These are phyloP conservation scores for Fusarium armeniacum DNA, from an alignment of 2,329 filamentous ascomycete species.

Conservation along the genomic window DNA sequence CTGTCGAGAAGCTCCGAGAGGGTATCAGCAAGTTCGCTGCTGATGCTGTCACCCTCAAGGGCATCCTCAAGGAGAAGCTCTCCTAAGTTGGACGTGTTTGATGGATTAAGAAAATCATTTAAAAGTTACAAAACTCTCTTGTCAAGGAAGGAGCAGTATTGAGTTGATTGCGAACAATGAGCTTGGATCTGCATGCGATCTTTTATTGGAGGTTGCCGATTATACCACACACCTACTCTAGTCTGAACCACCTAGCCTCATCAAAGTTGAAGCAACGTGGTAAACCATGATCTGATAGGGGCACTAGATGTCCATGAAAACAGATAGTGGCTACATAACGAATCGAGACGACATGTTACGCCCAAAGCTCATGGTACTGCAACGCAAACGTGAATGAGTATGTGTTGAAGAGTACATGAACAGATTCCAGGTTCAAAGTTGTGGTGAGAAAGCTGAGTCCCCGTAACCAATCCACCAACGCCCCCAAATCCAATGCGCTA, in stretches of 20 bases:
- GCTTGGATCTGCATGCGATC: slow-evolving; percentile 18
- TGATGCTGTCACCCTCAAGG: slow-evolving; percentile 94
- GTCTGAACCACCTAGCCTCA: slow-evolving; percentile 11
- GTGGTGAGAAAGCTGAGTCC: slow-evolving; percentile 9
- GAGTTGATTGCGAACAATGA: slow-evolving; percentile 23
- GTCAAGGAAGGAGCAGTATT: slow-evolving; percentile 13
- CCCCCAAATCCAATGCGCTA: slow-evolving; percentile 24
- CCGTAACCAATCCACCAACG: slow-evolving; percentile 29
- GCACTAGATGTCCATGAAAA: slow-evolving; percentile 5
- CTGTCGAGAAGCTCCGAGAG: slow-evolving; percentile 98
- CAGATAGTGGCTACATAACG: slow-evolving; percentile 31
- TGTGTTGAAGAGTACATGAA: neutral
- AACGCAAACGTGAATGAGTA: slow-evolving; percentile 1
- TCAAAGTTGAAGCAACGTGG: slow-evolving; percentile 9
- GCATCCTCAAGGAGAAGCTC: slow-evolving; percentile 90
- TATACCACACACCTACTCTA: slow-evolving; percentile 42
- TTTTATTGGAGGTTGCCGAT: slow-evolving; percentile 35
- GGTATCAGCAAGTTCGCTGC: slow-evolving; percentile 99
- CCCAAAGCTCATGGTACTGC: neutral
- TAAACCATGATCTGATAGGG: slow-evolving; percentile 10
- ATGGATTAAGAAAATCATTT: slow-evolving; percentile 29
- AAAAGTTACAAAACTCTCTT: slow-evolving; percentile 35
- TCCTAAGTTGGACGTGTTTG: slow-evolving; percentile 54
- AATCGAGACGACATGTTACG: slow-evolving; percentile 36
- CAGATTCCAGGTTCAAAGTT: slow-evolving; percentile 6